A percentile compares a stretch with the other conserved stretches of the same genome.
Conservation (phyloP, 2,329 filamentous ascomycete genomes). For the Trichoderma semiorbis region DNA sequence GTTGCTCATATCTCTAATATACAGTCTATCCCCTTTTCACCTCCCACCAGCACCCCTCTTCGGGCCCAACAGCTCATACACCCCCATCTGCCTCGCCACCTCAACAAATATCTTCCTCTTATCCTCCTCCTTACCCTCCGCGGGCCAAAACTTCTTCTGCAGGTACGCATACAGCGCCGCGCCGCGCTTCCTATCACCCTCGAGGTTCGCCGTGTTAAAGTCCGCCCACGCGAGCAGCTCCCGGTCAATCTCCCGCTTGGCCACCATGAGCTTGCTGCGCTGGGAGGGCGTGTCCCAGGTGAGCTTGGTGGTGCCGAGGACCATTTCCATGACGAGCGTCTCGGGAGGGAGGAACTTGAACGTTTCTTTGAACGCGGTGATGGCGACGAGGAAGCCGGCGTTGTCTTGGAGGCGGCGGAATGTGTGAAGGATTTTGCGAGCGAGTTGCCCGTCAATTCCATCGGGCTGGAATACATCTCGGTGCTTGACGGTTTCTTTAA, state of each 20-base stretch:
- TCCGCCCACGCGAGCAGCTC: conserved; percentile 31
- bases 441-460: conserved; percentile 45
- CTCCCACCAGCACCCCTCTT: conserved; percentile 1
- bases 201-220: conserved; percentile 34
- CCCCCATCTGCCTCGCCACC: conserved; percentile 43
- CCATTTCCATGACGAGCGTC: conserved; percentile 45
- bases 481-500: conserved; percentile 28
- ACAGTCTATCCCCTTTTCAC: conserved; percentile 3
- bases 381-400: conserved; percentile 45
- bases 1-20: conserved; percentile 14
- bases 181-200: conserved; percentile 31
- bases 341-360: conserved; percentile 46
- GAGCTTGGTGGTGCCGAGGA: conserved; percentile 44
- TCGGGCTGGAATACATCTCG: conserved; percentile 42
- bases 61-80: conserved; percentile 33
- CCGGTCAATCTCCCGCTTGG: conserved; percentile 42
- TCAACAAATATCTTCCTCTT: conserved; percentile 29
- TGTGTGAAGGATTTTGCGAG: conserved; percentile 48
- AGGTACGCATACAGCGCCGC: conserved; percentile 44
- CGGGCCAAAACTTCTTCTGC: conserved; percentile 37
- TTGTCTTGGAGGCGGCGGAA: conserved; percentile 46
- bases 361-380: conserved; percentile 40
- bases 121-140: conserved; percentile 23
- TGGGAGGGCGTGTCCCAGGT: conserved; percentile 40
- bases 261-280: conserved; percentile 40